Percentiles rank a stretch among this genome's conserved stretches.
Evolutionary conservation across 441 rosid species (phyloP).

Genomic region (Metrosideros polymorpha): DNA sequence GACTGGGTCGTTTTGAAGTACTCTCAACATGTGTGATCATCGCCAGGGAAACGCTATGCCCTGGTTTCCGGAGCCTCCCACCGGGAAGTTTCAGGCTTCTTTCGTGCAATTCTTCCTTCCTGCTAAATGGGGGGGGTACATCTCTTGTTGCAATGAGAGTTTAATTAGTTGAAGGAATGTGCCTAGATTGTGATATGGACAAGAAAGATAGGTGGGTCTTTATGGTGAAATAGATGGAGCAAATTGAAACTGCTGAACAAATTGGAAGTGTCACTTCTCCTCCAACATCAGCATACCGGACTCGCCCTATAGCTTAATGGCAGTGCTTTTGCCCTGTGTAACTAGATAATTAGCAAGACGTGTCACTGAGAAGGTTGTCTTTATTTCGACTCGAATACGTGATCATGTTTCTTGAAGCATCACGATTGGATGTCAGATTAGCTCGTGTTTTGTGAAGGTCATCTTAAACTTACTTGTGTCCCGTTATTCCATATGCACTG

Average conservation of each 20-base stretch:
- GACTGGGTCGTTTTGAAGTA: background rate
- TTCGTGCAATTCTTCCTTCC: background rate
- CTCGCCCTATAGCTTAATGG: background rate
- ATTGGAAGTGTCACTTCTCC: background rate
- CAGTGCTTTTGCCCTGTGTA: background rate
- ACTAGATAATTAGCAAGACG: background rate
- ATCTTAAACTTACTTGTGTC: no score
- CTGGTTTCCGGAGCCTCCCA: background rate
- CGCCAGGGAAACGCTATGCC: background rate
- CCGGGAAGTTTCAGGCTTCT: background rate
- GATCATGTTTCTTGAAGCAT: background rate
- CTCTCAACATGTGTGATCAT: background rate
- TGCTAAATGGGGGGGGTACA: background rate
- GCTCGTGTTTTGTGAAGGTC: background rate
- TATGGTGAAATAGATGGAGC: background rate
- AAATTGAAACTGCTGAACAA: background rate
- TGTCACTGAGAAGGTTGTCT: background rate
- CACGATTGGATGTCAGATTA: background rate
- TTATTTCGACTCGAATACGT: background rate
- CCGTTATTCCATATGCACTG: no score
- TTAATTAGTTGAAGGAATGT: background rate
- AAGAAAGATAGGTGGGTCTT: background rate
- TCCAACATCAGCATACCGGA: background rate
- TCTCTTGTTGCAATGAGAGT: background rate
- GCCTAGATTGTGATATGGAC: background rate